phyloP scores from a whole-genome alignment of 2,329 filamentous ascomycete species.

The Achaetomium macrosporum region DNA sequence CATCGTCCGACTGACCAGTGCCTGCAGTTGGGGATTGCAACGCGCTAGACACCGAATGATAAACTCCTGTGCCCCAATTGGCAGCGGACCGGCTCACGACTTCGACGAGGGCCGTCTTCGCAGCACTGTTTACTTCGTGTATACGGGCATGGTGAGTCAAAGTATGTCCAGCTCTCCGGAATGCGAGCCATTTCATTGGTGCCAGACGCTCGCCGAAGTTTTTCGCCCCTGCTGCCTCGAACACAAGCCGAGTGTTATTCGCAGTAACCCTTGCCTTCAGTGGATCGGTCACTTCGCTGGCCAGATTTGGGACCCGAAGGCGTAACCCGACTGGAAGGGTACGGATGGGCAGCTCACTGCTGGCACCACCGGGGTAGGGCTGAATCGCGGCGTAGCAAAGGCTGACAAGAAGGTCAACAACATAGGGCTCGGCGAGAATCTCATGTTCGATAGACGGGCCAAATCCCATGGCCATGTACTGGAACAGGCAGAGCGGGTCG shows the following conservation, averaged over 20 bases:
- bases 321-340: conserved; percentile 40
- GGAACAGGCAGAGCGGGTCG: conserved; percentile 70
- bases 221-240: not conserved
- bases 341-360: conserved; percentile 32
- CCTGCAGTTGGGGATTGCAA: not conserved
- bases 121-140: conserved; percentile 17
- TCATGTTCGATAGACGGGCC: conserved; percentile 83
- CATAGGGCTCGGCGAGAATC: conserved; percentile 69
- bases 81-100: not conserved
- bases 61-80: not conserved
- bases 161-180: conserved; percentile 1
- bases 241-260: conserved; percentile 4
- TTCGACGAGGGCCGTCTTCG: not conserved
- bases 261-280: not conserved
- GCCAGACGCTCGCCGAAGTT: not conserved
- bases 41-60: too few relatives aligned
- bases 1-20: not conserved
- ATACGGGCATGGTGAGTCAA: conserved; percentile 7
- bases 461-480: conserved; percentile 82
- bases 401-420: conserved; percentile 78
- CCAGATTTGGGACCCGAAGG: conserved; percentile 30
- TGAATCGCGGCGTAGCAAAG: conserved; percentile 63
- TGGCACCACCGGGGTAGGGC: not conserved
- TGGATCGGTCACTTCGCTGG: not conserved
- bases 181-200: conserved; percentile 18